These are phyloP conservation scores for Eutrema heterophyllum DNA, from an alignment of 345 rosid genomes.

Conservation along the genomic window DNA sequence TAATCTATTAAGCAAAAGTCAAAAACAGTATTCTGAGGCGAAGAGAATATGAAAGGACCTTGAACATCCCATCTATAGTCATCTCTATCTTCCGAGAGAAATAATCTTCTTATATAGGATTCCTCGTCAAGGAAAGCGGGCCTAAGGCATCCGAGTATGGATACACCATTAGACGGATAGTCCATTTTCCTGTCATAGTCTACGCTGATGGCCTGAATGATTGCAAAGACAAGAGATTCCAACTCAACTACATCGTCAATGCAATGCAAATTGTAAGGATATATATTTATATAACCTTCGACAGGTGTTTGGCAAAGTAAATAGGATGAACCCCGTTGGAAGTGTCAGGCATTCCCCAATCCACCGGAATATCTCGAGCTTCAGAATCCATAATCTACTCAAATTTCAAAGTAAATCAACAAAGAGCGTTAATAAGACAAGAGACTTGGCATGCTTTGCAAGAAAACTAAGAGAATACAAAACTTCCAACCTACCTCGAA, in stretches of 20 bases:
- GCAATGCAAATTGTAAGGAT: constrained; percentile 9
- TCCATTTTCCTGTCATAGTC: constrained; percentile 63
- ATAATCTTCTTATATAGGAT: constrained; percentile 58
- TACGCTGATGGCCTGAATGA: constrained; percentile 48
- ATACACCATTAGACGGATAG: constrained; percentile 85
- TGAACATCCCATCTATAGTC: constrained; percentile 51
- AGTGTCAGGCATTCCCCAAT: constrained; percentile 92
- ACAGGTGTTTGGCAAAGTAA: constrained; percentile 82
- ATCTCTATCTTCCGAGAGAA: constrained; percentile 52
- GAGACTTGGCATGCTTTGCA: constrained; percentile 7
- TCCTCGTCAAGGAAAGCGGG: constrained; percentile 83
- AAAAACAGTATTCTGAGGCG: background rate
- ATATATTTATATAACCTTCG: constrained; percentile 50
- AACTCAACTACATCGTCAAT: constrained; percentile 1
- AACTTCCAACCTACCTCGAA: constrained; percentile 53
- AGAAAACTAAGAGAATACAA: constrained; percentile 11
- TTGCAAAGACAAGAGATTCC: constrained; percentile 18
- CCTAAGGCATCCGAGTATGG: constrained; percentile 78
- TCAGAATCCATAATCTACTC: constrained; percentile 69
- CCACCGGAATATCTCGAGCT: constrained; percentile 50
- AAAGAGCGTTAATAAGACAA: constrained; percentile 9
- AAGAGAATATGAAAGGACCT: constrained; percentile 38
- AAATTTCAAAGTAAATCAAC: constrained; percentile 4
- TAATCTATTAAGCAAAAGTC: background rate
- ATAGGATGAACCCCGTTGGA: constrained; percentile 68